Base-by-base conservation (phyloP, 305 asterid genomes). In the Fraxinus floribunda region DNA sequence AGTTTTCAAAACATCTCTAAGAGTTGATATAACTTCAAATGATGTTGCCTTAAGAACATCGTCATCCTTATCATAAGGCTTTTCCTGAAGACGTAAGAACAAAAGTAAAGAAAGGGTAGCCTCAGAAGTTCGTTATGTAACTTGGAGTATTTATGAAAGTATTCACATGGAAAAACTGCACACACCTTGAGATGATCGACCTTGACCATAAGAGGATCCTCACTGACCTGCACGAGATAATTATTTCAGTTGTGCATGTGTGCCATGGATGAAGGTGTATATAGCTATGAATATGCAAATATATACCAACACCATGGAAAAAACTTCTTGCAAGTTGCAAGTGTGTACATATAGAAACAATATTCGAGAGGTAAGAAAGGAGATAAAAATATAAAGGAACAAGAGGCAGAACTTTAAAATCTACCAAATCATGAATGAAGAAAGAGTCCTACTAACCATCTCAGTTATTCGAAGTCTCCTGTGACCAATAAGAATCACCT, bases 141-240 rank as follows among this genome's bases (percentile, higher is more conserved):
- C 15, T 66, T 11, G 35, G 74, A 29, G n/a, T 11, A 66, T 26
- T 24, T 26, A 80, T 5, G 55, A 4, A 22, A 60, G 57, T 55
- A 70, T 70, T 32, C 71, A 70, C 15, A 74, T 75, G 39, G 80
- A 18, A 24, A 79, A 26, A 38, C 22, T 78, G 72, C 46, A 74
- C 81, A 83, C 87, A 90, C 99, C 98, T 97, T 94, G 88, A 97
- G 95, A 92, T 97, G 99, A 85, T 94, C 98, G 83, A 96, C 91
- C 87, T 90, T 93, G 80, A 96, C 99, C 7, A 94, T 93, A 73
- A 96, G 97, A 70, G 99, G 98, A 88, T 97, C 97, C 85, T 94
- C 99, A 85, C 93, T 91, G 83, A 94, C 99, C 99, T 96, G 92
- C 89, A 90, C 7, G 73, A 77, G 72, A 86, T 49, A 84, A 85